Conservation (phyloP, 495 filamentous ascomycete species). For the Tuber aestivum region DNA sequence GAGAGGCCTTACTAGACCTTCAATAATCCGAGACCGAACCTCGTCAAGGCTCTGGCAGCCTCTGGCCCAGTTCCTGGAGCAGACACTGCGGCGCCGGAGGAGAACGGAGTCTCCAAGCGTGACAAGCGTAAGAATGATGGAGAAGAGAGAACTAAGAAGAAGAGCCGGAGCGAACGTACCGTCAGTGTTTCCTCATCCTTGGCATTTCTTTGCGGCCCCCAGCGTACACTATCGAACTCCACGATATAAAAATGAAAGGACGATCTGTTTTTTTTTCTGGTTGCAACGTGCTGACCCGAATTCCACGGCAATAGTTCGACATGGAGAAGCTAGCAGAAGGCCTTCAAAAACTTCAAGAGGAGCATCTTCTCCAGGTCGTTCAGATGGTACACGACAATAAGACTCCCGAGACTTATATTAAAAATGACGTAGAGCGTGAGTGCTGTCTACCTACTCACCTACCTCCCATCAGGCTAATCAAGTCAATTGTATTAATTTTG, state of each 20-base stretch:
- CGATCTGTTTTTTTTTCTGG: neutral
- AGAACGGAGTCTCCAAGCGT: slow-evolving; percentile 47
- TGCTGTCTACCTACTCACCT: slow-evolving; percentile 20
- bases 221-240: neutral
- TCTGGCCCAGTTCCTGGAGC: slow-evolving; percentile 78
- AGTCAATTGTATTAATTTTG: slow-evolving; percentile 14
- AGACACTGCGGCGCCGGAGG: slow-evolving; percentile 47
- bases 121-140: slow-evolving; percentile 55
- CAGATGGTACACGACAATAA: slow-evolving; percentile 98
- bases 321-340: slow-evolving; percentile 97
- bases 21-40: slow-evolving; percentile 80
- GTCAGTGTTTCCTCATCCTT: slow-evolving; percentile 42
- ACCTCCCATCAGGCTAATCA: slow-evolving; percentile 5
- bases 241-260: too few species aligned
- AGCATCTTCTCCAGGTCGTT: slow-evolving; percentile 87
- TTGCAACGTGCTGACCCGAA: slow-evolving; percentile 15
- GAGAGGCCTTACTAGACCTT: slow-evolving; percentile 54
- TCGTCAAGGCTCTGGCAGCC: slow-evolving; percentile 67
- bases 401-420: slow-evolving; percentile 81
- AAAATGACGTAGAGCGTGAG: slow-evolving; percentile 93
- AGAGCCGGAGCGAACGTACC: slow-evolving; percentile 64
- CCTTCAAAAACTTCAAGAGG: slow-evolving; percentile 73
- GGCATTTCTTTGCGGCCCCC: neutral
- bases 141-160: slow-evolving; percentile 65
- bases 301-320: slow-evolving; percentile 54